Base-by-base conservation (phyloP, 2,329 filamentous ascomycete species). In the Teratosphaeria zuluensis region DNA sequence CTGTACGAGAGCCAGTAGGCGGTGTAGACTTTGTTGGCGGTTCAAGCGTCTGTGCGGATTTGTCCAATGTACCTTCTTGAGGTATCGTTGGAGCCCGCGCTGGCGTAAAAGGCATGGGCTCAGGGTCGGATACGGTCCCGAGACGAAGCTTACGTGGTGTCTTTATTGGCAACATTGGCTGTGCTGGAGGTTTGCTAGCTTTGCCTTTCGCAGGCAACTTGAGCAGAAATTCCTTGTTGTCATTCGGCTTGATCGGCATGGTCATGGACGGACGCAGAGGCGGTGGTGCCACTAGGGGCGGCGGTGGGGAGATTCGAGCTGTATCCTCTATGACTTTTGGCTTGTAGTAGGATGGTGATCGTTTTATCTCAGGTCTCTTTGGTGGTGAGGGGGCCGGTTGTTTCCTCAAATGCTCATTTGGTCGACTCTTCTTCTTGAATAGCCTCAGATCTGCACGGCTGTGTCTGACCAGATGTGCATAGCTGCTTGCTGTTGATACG, bases 251-350 rank as follows among this genome's bases (percentile, higher is more conserved):
- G 42, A 48, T 19, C 19, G 42, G 42, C 42, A 48, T 48, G n/a
- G n/a, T 48, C 42, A 48, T 48, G 9, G 42, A 48, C 19, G 42
- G 42, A 11, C 42, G 16, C 9, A 46, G 33, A 30, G 48, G 53
- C 11, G 32, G 38, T n/a, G n/a, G 54, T 19, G 14, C 35, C 28
- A 11, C 14, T 14, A 4, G 28, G 2, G 63, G 38, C 19, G 62
- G 42, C 4, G 19, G 52, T 19, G 14, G 52, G 14, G 28, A 31
- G 8, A 11, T 12, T 7, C 28, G 9, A 16, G 63, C 62, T 46
- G 61, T 65, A 51, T 70, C 68, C 57, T 68, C 63, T 4, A 70
- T 62, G 1, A 70, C 67, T 56, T 62, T 69, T 4, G 68, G 67
- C 54, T 62, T 56, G 51, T 64, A 65, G 35, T 63, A 70, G 1